These are phyloP conservation scores for Flaveria sonorensis DNA, from an alignment of 129 eudicot species.

Conservation along the genomic window DNA sequence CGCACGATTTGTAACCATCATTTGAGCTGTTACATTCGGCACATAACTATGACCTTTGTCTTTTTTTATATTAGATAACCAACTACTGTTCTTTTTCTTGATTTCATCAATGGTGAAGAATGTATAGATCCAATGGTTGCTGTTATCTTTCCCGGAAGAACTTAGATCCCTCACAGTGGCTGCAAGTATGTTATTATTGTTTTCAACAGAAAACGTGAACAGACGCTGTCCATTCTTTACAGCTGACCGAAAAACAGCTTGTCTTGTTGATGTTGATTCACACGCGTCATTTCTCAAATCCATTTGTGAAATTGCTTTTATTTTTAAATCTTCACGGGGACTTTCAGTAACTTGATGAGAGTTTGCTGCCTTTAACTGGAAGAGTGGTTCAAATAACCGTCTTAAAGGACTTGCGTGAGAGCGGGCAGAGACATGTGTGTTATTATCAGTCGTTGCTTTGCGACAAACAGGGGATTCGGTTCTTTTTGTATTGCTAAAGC, in stretches of 20 bases:
- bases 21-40: constrained; percentile 67
- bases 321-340: constrained; percentile 25
- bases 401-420: constrained; percentile 67
- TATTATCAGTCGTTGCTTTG: constrained; percentile 36
- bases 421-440: constrained; percentile 32
- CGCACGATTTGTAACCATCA: constrained; percentile 63
- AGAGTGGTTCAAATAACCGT: constrained; percentile 65
- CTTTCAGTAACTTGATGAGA: constrained; percentile 24
- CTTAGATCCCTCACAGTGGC: constrained; percentile 48
- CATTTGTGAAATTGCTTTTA: constrained; percentile 21
- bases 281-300: constrained; percentile 26
- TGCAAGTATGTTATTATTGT: constrained; percentile 27
- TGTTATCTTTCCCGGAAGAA: constrained; percentile 43
- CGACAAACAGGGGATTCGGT: constrained; percentile 28
- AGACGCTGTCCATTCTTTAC: constrained; percentile 36
- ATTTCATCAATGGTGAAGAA: constrained; percentile 67
- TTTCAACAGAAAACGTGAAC: constrained; percentile 41
- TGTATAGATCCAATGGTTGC: constrained; percentile 63
- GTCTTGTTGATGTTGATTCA: constrained; percentile 18
- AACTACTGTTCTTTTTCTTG: constrained; percentile 63
- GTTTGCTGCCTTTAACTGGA: constrained; percentile 45
- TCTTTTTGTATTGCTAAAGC: constrained; percentile 42
- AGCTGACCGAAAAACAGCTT: constrained; percentile 33
- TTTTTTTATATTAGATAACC: constrained; percentile 56
- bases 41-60: constrained; percentile 46